Conservation (phyloP, 2,329 filamentous ascomycete genomes). For the Tolypocladium ovalisporum region DNA sequence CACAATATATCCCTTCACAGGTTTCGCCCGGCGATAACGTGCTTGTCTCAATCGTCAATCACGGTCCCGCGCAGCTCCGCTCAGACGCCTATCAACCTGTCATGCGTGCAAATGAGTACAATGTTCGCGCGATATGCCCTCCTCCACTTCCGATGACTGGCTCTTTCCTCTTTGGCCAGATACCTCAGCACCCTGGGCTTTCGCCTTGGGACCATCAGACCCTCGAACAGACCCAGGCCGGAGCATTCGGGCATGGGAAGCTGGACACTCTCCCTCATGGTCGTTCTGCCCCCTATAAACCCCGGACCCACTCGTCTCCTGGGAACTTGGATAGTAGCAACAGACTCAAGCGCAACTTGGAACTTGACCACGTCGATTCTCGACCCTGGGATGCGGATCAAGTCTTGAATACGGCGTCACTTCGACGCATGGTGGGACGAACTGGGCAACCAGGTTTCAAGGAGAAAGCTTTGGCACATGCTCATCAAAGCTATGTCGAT, state of each 20-base stretch:
- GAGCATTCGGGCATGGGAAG: not conserved
- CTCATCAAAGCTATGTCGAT: constrained; percentile 63
- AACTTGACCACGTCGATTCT: not conserved
- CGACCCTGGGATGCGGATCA: not conserved
- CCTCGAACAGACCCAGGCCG: not conserved
- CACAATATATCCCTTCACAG: not conserved
- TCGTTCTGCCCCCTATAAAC: not conserved
- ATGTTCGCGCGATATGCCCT: constrained; percentile 26
- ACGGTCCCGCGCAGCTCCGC: constrained; percentile 8
- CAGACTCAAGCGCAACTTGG: not conserved
- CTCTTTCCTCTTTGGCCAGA: constrained; percentile 18
- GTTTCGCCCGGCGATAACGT: not conserved
- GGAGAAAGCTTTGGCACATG: constrained; percentile 57
- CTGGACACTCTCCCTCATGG: not conserved
- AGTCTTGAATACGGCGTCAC: not conserved
- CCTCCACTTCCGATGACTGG: constrained; percentile 20
- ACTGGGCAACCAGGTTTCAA: constrained; percentile 37
- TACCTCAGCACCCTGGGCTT: constrained; percentile 7
- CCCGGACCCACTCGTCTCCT: not conserved
- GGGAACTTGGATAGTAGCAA: not conserved
- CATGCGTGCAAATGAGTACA: constrained; percentile 24
- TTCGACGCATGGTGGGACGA: not conserved
- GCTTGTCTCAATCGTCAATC: constrained; percentile 6
- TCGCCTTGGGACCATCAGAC: constrained; percentile 5
- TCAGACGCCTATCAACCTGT: constrained; percentile 17